phyloP scores from a whole-genome alignment of 179 eudicot species.

The Amaranthus tricolor region DNA sequence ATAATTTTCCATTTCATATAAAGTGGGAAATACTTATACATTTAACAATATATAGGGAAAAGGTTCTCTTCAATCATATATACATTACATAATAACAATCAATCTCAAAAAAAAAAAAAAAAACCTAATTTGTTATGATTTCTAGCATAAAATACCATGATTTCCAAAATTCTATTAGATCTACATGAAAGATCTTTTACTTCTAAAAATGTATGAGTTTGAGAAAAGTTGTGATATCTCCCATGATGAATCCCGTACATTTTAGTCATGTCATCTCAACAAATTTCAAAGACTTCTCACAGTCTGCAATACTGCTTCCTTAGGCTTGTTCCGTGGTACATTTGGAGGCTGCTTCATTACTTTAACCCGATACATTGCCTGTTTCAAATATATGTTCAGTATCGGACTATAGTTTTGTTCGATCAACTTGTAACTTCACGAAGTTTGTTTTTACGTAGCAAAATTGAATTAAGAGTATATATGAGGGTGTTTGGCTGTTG shows the following conservation, averaged over 20 bases:
- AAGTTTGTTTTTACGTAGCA: no score
- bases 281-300: conserved; percentile 9
- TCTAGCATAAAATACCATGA: not conserved
- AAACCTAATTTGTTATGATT: not conserved
- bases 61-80: conserved; percentile 1
- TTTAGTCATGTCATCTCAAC: not conserved
- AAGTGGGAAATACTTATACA: no score
- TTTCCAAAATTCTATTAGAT: not conserved
- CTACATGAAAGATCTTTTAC: not conserved
- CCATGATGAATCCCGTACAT: conserved; percentile 11
- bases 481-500: not conserved
- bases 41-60: no score
- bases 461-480: not conserved
- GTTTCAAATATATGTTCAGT: conserved; percentile 3
- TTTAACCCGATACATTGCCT: conserved; percentile 77
- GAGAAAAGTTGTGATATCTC: not conserved
- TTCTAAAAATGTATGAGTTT: conserved; percentile 4
- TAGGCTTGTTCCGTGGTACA: conserved; percentile 25
- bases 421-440: not conserved
- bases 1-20: no score
- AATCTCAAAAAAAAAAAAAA: not conserved
- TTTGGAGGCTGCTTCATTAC: conserved; percentile 42
- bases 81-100: not conserved
- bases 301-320: conserved; percentile 36
- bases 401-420: not conserved